phyloP scores from a whole-genome alignment of 2,329 filamentous ascomycete genomes.

The Fusarium tjaetaba region DNA sequence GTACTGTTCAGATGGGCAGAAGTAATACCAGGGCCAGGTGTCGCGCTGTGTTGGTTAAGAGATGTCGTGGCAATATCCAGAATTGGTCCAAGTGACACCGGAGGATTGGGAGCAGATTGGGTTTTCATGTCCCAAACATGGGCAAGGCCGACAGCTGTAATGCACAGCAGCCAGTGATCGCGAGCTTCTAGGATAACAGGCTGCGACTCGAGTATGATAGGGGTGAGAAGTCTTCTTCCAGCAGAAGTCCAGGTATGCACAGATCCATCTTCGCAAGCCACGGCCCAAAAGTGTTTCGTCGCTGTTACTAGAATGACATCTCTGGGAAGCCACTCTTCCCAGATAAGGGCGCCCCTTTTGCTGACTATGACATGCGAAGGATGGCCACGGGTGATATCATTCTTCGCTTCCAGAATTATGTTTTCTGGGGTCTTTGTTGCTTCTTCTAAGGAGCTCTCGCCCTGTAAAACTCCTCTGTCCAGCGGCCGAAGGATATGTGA shows the following conservation, averaged over 20 bases:
- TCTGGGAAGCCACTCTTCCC: constrained; percentile 93
- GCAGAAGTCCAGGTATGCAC: constrained; percentile 93
- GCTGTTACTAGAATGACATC: constrained; percentile 91
- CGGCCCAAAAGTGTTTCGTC: constrained; percentile 90
- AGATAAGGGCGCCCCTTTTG: constrained; percentile 81
- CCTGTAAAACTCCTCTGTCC: constrained; percentile 70
- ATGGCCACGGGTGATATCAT: constrained; percentile 80
- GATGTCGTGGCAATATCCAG: constrained; percentile 86
- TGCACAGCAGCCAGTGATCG: constrained; percentile 87
- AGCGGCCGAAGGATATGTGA: constrained; percentile 84
- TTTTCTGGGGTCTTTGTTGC: constrained; percentile 73
- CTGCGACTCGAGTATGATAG: constrained; percentile 88
- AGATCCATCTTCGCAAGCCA: constrained; percentile 91
- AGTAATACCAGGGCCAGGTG: constrained; percentile 83
- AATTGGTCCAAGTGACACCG: constrained; percentile 87
- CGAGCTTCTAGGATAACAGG: constrained; percentile 93
- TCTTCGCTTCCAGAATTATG: constrained; percentile 87
- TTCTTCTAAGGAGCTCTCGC: constrained; percentile 65
- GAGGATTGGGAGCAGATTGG: constrained; percentile 86
- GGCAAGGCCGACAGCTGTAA: constrained; percentile 87
- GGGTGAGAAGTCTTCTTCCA: constrained; percentile 84
- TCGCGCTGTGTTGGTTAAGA: constrained; percentile 78
- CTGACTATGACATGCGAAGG: constrained; percentile 85
- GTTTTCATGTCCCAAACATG: constrained; percentile 94
- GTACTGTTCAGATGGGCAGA: constrained; percentile 91